These are phyloP conservation scores for Rhizoclosmatium sp. DNA, from an alignment of 192 early-diverging fungal species.

Conservation along the genomic window DNA sequence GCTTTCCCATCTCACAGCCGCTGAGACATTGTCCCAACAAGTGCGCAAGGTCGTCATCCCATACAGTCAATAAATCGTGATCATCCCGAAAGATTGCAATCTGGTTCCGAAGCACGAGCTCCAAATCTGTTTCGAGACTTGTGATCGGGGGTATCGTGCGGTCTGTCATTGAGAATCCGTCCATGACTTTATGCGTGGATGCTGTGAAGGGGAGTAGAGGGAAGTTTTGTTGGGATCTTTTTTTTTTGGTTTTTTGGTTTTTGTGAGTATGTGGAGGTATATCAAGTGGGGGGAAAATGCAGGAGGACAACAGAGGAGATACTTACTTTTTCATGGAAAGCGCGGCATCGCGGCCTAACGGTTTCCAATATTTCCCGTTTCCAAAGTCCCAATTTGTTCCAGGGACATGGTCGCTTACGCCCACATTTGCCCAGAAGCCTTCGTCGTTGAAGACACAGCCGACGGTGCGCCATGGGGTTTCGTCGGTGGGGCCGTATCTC, in stretches of 20 bases:
- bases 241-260: background rate
- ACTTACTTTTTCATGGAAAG: constrained; percentile 28
- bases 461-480: constrained; percentile 12
- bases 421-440: constrained; percentile 42
- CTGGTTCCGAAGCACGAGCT: constrained; percentile 12
- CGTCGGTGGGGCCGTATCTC: constrained; percentile 3
- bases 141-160: background rate
- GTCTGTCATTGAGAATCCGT: background rate
- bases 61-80: constrained; percentile 33
- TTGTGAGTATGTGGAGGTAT: background rate
- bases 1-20: constrained; percentile 33
- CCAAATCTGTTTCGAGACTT: constrained; percentile 30
- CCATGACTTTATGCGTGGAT: background rate
- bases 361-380: constrained; percentile 30
- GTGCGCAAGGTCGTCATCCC: constrained; percentile 35
- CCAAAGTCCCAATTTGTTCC: constrained; percentile 13
- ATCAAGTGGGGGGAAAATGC: background rate
- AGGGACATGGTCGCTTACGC: constrained; percentile 1
- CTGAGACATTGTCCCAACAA: constrained; percentile 39
- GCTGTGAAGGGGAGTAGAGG: constrained; percentile 23
- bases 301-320: constrained; percentile 10
- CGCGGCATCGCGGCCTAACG: constrained; percentile 27
- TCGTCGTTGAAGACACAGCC: constrained; percentile 46
- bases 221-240: constrained; percentile 13
- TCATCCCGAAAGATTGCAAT: constrained; percentile 33